phyloP scores from a whole-genome alignment of 495 filamentous ascomycete species.

The Talaromyces trachyspermus region DNA sequence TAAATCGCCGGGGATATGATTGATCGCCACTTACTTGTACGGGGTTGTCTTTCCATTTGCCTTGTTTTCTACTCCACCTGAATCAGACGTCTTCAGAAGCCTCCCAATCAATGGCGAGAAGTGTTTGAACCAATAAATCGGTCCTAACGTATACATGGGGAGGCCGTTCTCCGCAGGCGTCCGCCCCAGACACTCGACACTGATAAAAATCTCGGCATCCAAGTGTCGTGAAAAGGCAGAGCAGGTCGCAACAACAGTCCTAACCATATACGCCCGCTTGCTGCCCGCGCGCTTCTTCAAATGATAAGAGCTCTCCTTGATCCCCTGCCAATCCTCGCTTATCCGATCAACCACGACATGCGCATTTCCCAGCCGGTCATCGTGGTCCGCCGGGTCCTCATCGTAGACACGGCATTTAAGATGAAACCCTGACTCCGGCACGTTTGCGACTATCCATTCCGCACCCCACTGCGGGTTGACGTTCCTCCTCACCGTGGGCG shows the following conservation, averaged over 20 bases:
- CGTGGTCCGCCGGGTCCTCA: constrained; percentile 79
- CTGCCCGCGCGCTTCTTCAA: constrained; percentile 78
- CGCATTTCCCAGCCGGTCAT: constrained; percentile 81
- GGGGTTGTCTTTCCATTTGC: constrained; percentile 47
- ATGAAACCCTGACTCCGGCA: constrained; percentile 68
- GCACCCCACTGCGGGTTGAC: constrained; percentile 74
- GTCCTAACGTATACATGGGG: constrained; percentile 69
- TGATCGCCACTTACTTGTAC: constrained; percentile 62
- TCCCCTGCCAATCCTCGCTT: constrained; percentile 57
- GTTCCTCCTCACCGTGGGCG: constrained; percentile 61
- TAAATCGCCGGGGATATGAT: too few relatives aligned
- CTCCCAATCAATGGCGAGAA: constrained; percentile 84
- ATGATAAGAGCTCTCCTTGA: constrained; percentile 56
- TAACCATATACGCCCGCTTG: constrained; percentile 73
- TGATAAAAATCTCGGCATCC: constrained; percentile 56
- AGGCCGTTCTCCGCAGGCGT: constrained; percentile 65
- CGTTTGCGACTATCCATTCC: constrained; percentile 81
- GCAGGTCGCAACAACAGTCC: constrained; percentile 53
- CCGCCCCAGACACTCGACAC: constrained; percentile 65
- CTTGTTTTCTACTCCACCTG: constrained; percentile 34
- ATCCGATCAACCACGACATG: constrained; percentile 54
- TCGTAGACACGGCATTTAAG: constrained; percentile 80
- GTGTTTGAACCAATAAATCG: constrained; percentile 73
- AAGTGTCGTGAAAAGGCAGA: constrained; percentile 46
- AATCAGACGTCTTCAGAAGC: constrained; percentile 67